phyloP scores from a whole-genome alignment of 805 yeast species.

The Myxozyma geophila region DNA sequence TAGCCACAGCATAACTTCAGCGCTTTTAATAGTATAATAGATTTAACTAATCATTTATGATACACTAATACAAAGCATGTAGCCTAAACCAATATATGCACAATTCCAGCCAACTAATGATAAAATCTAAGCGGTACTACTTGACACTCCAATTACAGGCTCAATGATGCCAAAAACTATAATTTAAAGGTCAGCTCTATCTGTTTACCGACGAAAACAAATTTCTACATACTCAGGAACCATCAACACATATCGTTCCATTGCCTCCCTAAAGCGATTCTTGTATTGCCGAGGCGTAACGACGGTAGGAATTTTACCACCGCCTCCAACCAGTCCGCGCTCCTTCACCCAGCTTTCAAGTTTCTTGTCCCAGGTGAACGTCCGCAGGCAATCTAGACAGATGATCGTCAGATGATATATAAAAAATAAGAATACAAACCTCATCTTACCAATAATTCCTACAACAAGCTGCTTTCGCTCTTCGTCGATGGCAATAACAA shows the following conservation, averaged over 20 bases:
- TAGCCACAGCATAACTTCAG: too few species aligned
- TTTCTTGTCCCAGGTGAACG: constrained; percentile 98
- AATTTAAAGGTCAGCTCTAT: background rate
- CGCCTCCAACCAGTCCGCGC: constrained; percentile 81
- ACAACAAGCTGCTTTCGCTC: constrained; percentile 69
- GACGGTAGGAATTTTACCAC: constrained; percentile 92
- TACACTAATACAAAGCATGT: background rate
- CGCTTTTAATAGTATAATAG: too few species aligned
- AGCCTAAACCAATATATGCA: background rate
- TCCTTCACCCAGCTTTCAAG: constrained; percentile 99
- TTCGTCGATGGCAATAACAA: constrained; percentile 88
- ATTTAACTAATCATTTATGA: too few species aligned
- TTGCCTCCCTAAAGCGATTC: constrained; percentile 92
- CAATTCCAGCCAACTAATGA: background rate
- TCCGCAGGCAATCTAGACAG: constrained; percentile 73
- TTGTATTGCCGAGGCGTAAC: constrained; percentile 96
- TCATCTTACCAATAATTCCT: constrained; percentile 70
- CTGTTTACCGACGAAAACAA: background rate
- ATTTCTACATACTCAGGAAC: constrained; percentile 61
- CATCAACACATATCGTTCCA: constrained; percentile 93
- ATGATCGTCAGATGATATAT: background rate
- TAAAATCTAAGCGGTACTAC: background rate
- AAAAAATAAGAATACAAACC: too few species aligned
- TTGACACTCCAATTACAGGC: background rate
- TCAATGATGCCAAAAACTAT: constrained; percentile 33